Evolutionary conservation across 2,329 filamentous ascomycete genomes (phyloP).

Genomic region (Chrysoporthe puriensis): DNA sequence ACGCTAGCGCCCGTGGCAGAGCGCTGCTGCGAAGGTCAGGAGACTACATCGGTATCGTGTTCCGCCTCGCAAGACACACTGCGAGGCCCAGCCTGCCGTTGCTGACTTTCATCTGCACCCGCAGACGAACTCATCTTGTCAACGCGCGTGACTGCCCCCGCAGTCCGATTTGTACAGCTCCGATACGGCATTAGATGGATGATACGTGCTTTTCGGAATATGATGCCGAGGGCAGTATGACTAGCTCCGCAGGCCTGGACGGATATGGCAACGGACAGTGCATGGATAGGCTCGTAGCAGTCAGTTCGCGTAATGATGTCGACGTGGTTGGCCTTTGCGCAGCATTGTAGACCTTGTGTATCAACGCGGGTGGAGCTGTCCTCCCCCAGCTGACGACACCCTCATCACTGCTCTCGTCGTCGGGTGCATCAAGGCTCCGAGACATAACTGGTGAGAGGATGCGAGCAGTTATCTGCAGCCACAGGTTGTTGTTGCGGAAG

Average conservation of each 20-base stretch:
- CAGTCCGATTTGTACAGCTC: neutral
- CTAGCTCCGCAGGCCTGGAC: neutral
- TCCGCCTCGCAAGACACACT: too few relatives aligned
- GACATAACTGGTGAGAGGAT: neutral
- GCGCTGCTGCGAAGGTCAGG: too few relatives aligned
- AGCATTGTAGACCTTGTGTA: constrained; percentile 1
- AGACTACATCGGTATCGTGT: too few relatives aligned
- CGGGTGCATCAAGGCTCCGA: neutral
- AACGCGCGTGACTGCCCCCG: neutral
- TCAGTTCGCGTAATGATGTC: neutral
- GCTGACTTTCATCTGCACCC: neutral
- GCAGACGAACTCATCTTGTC: neutral
- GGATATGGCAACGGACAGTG: neutral
- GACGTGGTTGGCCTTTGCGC: neutral
- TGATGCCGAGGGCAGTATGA: neutral
- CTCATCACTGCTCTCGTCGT: neutral
- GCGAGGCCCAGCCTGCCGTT: neutral
- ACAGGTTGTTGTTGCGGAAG: neutral
- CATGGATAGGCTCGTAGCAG: neutral
- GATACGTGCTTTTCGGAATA: neutral
- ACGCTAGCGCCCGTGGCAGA: too few relatives aligned
- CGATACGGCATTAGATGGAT: neutral
- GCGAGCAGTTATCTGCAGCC: neutral
- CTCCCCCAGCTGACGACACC: neutral
- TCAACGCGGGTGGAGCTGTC: neutral